Base-by-base conservation (phyloP, 2,329 filamentous ascomycete species). In the Sarocladiaceae sp. region DNA sequence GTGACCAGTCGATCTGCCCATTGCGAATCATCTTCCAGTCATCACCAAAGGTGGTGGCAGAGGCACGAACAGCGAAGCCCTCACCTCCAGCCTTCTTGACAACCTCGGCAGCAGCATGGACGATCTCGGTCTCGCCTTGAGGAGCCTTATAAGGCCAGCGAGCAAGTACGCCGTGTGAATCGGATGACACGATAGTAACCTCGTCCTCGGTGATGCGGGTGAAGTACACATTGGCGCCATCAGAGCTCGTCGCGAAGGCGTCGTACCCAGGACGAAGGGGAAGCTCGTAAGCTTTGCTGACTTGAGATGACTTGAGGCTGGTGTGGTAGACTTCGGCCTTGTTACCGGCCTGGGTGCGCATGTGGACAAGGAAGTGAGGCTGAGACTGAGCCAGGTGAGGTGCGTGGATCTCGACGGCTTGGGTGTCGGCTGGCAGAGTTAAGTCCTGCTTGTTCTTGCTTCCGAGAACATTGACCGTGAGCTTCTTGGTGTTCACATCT, bases 251-350 rank as follows among this genome's bases (percentile, higher is more conserved):
- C 0, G 89, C 85, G 58, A 96, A 88, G 1, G 84, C 80, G 19
- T 88, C 89, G 32, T 69, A 71, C 1, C 85, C 87, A 19, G 76
- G 64, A 16, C 89, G 62, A 43, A 80, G 78, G 1, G 90, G 86
- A 11, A 97, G 71, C 21, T 83, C 80, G 60, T 95, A 95, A 1
- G 84, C 84, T 60, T 87, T 88, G n/a, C 73, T 75, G 21, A 91
- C 74, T 15, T 74, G 76, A 44, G 73, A 77, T 47, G 73, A 82
- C 65, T 83, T 83, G 43, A 87, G 63, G 53, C 95, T 78, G 47
- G 94, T 76, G 55, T 95, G 88, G 58, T 84, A 96, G 23, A 97
- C 83, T 49, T 94, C 85, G 3, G 85, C 91, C 70, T 85, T 88
- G 58, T 90, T 86, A 15, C 80, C 80, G 3, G 69, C 69, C 27